Evolutionary conservation across 2,329 filamentous ascomycete species (phyloP).

Genomic region (Penicillium verrucosum): DNA sequence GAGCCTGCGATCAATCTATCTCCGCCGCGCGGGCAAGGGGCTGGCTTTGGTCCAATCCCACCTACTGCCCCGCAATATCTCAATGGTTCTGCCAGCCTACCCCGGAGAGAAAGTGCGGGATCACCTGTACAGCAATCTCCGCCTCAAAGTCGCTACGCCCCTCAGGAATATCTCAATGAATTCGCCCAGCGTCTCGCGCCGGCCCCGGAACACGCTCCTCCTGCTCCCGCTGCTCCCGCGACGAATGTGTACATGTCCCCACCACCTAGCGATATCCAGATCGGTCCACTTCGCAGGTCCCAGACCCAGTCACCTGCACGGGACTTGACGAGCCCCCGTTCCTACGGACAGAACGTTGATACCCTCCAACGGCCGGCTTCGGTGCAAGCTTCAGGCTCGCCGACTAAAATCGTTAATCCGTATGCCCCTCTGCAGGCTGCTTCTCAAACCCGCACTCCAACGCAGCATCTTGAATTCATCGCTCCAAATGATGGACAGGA

Average conservation of each 20-base stretch:
- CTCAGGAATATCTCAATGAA: slow-evolving; percentile 32
- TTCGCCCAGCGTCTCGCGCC: slow-evolving; percentile 32
- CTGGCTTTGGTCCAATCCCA: slow-evolving; percentile 21
- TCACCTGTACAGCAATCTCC: slow-evolving; percentile 23
- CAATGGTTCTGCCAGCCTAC: slow-evolving; percentile 3
- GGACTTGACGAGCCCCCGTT: slow-evolving; percentile 48
- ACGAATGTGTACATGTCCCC: slow-evolving; percentile 21
- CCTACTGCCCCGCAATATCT: slow-evolving; percentile 11
- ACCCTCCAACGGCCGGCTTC: slow-evolving; percentile 54
- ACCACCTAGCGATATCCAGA: slow-evolving; percentile 25
- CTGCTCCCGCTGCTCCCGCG: slow-evolving; percentile 9
- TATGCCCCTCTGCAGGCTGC: slow-evolving; percentile 35
- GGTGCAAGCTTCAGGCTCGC: slow-evolving; percentile 47
- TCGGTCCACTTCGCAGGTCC: slow-evolving; percentile 48
- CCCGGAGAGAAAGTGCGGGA: slow-evolving; percentile 6
- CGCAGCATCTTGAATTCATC: slow-evolving; percentile 54
- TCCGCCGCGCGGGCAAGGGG: slow-evolving; percentile 21
- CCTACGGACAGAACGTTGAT: slow-evolving; percentile 44
- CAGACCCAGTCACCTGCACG: slow-evolving; percentile 60
- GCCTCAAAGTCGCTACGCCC: slow-evolving; percentile 33
- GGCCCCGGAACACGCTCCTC: slow-evolving; percentile 12
- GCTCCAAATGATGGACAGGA: slow-evolving; percentile 54
- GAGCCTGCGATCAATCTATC: slow-evolving; percentile 25
- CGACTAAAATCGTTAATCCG: slow-evolving; percentile 36
- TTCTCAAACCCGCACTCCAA: slow-evolving; percentile 42